These are phyloP conservation scores for Persicaria maculosa DNA, from an alignment of 148 eudicot species.

Conservation along the genomic window DNA sequence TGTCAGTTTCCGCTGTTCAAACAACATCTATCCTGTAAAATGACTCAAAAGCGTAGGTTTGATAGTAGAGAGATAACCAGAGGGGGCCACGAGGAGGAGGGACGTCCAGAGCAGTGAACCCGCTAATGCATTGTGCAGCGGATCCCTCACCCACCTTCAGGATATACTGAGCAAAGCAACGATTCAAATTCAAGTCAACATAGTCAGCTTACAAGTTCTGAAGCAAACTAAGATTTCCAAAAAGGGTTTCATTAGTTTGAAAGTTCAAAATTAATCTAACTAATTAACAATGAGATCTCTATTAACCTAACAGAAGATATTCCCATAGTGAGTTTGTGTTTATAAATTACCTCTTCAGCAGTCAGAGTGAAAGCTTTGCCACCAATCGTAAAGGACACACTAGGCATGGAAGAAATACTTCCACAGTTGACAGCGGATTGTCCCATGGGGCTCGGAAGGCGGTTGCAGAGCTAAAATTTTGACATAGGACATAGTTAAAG, in stretches of 20 bases:
- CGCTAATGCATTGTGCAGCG: conserved; percentile 78
- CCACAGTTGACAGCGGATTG: conserved; percentile 66
- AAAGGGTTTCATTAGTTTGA: not conserved
- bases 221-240: not conserved
- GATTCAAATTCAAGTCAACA: not conserved
- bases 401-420: conserved; percentile 59
- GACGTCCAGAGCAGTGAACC: conserved; percentile 70
- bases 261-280: not conserved
- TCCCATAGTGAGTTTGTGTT: not conserved
- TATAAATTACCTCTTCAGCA: conserved; percentile 55
- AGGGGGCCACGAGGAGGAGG: conserved; percentile 95
- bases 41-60: not conserved
- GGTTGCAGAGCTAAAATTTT: conserved; percentile 62
- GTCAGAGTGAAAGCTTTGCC: conserved; percentile 57
- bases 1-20: not conserved
- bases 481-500: conserved; percentile 9
- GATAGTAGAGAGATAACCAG: conserved; percentile 38
- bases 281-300: no score
- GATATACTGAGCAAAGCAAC: conserved; percentile 46
- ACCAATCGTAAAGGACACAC: conserved; percentile 74
- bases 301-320: not conserved
- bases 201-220: not conserved
- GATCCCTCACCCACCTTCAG: conserved; percentile 81
- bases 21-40: not conserved
- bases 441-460: conserved; percentile 71